Base-by-base conservation (phyloP, 805 yeast species). In the Dipodascopsis tothii region DNA sequence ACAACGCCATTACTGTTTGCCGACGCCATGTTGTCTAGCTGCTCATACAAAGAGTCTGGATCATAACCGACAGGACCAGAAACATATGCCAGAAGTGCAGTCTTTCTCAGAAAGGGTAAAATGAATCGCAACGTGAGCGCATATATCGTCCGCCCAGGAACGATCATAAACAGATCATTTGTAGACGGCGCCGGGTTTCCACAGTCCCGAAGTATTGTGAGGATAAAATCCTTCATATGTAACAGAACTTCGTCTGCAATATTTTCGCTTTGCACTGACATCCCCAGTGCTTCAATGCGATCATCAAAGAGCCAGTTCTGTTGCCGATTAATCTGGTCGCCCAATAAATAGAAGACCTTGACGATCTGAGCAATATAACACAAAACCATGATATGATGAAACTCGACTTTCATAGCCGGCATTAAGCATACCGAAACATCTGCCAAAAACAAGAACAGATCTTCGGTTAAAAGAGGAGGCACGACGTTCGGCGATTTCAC, bases 71-170 rank as follows among this genome's bases (percentile, higher is more conserved):
- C 67, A 1, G 82, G 79, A 60, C 78, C 75, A 33, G 66, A 61
- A 21, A 77, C 74, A 56, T 62, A 69, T 0, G 78, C 67, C 53
- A 73, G 77, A 4, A 84, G 73, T 4, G 81, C 72, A 14, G 77
- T 66, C 52, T 76, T 73, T 50, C 94, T 68, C 42, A 84, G 65
- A 51, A 80, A 84, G 18, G 87, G 85, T 0, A 81, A 73, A 5
- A 72, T 59, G 1, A 78, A 61, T 54, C 46, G 37, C 32, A 37
- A 37, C 32, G 47, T 33, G 28, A 49, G 33, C n/a, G 44, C 36
- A 35, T 47, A 41, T 5, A 46, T 19, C 19, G 43, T 34, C 14
- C 33, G 25, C 3, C 37, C 44, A 4, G 48, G 46, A 6, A 30
- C 21, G 6, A 14, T 25, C 30, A 25, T 9, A 14, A 25, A 25